Evolutionary conservation across 2,329 filamentous ascomycete species (phyloP), one percentile per base, ranked within the genome.

Genomic region (Zopfia rhizophila): DNA sequence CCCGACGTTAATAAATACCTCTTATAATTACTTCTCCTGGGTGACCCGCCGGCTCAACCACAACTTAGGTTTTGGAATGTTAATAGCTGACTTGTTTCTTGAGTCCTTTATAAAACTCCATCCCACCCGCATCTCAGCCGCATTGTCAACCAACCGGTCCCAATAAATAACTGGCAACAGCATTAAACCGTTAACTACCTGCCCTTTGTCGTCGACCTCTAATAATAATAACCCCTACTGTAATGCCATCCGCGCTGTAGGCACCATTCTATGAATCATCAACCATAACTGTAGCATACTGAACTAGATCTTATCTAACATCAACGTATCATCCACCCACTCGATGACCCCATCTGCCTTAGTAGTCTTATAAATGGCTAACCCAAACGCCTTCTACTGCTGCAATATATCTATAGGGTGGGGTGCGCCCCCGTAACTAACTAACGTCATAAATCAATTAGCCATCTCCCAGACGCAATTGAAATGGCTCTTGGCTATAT

Each of bases 21-120:
- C 31, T 13, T n/a, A n/a, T 14, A 7, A 24, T 41, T 16, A 18
- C 27, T 18, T 50, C 18, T 10, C 19, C 11, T 10, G 12, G 11
- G 18, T 24, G 14, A 19, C 17, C 17, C 24, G 2, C n/a, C 27
- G 14, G 16, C 13, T 21, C 3, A 31, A 10, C 3, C 37, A 12
- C 6, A 13, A 18, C 11, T n/a, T n/a, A 27, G 8, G 8, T 8
- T 8, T n/a, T 27, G n/a, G 8, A 8, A 8, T n/a, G 8, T n/a
- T 8, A 8, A 8, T n/a, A n/a, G 18, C 24, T 14, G 21, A 7
- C 38, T 19, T 27, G 8, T 38, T 57, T 25, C 46, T 39, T 4
- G 41, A 16, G 37, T 57, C 43, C 16, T 54, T 10, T 12, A 57
- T 39, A 41, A 58, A 53, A 32, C 38, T 55, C 44, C 24, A 55